Percentiles rank a stretch among this genome's conserved stretches.
These are phyloP conservation scores for Septoria linicola DNA, from an alignment of 2,329 filamentous ascomycete genomes.

Conservation along the genomic window DNA sequence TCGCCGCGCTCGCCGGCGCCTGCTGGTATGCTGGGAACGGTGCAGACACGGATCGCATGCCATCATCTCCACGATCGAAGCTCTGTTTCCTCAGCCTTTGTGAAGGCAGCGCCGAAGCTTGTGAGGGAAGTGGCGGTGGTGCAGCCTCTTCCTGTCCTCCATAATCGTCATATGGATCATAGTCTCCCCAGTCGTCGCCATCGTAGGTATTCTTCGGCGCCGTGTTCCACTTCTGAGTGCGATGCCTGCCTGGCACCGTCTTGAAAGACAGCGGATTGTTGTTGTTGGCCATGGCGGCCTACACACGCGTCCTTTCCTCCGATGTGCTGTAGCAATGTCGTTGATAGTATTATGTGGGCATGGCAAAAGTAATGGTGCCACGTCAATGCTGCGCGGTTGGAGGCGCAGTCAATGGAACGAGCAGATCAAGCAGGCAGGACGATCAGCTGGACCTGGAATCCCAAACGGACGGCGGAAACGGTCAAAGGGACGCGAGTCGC, in stretches of 20 bases:
- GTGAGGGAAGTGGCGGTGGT: constrained; percentile 36
- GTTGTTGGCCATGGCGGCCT: constrained; percentile 25
- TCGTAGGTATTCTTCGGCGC: constrained; percentile 85
- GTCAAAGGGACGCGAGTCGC: no score
- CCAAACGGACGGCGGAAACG: no score
- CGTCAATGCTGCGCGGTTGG: no score
- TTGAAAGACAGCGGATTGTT: constrained; percentile 60
- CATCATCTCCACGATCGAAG: constrained; percentile 57
- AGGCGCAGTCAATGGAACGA: no score
- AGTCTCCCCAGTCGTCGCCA: constrained; percentile 87
- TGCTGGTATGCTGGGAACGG: constrained; percentile 22
- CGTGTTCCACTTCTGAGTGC: constrained; percentile 94
- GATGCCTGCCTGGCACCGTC: constrained; percentile 81
- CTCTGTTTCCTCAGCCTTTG: constrained; percentile 41
- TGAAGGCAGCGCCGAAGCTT: constrained; percentile 15
- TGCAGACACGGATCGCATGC: constrained; percentile 24
- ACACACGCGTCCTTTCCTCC: constrained; percentile 2
- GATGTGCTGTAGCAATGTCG: constrained; percentile 3
- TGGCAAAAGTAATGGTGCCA: no score
- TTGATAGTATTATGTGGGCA: no score
- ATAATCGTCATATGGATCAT: constrained; percentile 57
- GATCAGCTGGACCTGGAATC: no score
- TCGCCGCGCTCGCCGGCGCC: constrained; percentile 13
- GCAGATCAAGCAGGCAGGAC: no score
- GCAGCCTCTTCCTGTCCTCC: constrained; percentile 50